phyloP scores from a whole-genome alignment of 345 rosid genomes.

The Hibiscus trionum region DNA sequence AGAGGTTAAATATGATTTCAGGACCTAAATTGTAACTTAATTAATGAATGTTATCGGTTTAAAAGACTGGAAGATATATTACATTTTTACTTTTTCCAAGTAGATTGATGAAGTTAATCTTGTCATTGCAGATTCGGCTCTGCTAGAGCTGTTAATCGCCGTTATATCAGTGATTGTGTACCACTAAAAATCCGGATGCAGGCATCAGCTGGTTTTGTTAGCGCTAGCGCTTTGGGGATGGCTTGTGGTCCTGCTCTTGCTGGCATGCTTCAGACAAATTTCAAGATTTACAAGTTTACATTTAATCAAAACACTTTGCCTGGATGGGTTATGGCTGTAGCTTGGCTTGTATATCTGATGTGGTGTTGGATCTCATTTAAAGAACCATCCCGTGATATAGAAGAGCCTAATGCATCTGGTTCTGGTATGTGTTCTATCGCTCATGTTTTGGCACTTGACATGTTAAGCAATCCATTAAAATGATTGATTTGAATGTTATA shows the following conservation, averaged over 20 bases:
- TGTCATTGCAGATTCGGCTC: constrained; percentile 72
- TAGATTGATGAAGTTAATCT: constrained; percentile 7
- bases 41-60: background rate
- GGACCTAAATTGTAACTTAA: background rate
- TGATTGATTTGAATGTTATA: constrained; percentile 8
- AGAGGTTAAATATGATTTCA: background rate
- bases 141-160: constrained; percentile 98
- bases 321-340: constrained; percentile 97
- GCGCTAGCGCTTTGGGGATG: constrained; percentile 99
- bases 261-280: constrained; percentile 81
- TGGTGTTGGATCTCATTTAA: constrained; percentile 77
- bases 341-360: constrained; percentile 77
- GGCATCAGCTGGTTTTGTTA: constrained; percentile 98
- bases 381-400: constrained; percentile 69
- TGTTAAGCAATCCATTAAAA: background rate
- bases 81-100: background rate
- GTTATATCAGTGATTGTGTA: constrained; percentile 96
- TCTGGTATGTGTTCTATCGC: constrained; percentile 32
- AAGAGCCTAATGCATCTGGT: constrained; percentile 38
- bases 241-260: constrained; percentile 99
- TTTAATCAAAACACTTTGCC: constrained; percentile 82
- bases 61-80: background rate
- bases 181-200: constrained; percentile 88
- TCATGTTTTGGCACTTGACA: background rate
- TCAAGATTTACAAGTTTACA: constrained; percentile 70